Conservation (phyloP, 2,329 filamentous ascomycete species). For the Colletotrichum destructivum region DNA sequence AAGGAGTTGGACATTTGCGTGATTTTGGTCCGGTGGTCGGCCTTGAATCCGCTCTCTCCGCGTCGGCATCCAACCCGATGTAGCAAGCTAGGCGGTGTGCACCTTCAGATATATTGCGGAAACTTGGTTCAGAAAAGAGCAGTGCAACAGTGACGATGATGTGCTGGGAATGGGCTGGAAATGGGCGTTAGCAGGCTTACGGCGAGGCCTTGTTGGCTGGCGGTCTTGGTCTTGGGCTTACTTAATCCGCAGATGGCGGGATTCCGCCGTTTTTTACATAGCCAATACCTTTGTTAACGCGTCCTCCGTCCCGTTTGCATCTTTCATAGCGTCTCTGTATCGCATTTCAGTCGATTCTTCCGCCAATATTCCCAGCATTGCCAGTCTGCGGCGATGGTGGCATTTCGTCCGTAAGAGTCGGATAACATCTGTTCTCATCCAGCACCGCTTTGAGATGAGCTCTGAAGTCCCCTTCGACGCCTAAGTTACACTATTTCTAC, state of each 20-base stretch:
- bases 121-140: neutral
- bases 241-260: conserved; percentile 30
- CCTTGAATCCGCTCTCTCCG: conserved; percentile 3
- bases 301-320: neutral
- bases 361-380: too few relatives aligned
- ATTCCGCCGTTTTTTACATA: conserved; percentile 35
- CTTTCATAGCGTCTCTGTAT: too few relatives aligned
- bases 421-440: too few relatives aligned
- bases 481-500: too few relatives aligned
- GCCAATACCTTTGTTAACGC: neutral
- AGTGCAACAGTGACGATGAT: neutral
- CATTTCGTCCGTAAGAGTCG: neutral
- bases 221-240: conserved; percentile 6
- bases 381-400: neutral
- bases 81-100: neutral
- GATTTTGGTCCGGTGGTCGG: neutral
- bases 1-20: conserved; percentile 41
- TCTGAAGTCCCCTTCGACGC: neutral
- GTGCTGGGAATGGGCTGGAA: neutral
- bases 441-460: neutral
- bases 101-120: neutral
- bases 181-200: neutral
- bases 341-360: too few relatives aligned
- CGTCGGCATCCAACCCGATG: neutral
- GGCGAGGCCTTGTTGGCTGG: neutral